Base-by-base conservation (phyloP, 2,329 filamentous ascomycete genomes). In the Apiospora malaysiana region DNA sequence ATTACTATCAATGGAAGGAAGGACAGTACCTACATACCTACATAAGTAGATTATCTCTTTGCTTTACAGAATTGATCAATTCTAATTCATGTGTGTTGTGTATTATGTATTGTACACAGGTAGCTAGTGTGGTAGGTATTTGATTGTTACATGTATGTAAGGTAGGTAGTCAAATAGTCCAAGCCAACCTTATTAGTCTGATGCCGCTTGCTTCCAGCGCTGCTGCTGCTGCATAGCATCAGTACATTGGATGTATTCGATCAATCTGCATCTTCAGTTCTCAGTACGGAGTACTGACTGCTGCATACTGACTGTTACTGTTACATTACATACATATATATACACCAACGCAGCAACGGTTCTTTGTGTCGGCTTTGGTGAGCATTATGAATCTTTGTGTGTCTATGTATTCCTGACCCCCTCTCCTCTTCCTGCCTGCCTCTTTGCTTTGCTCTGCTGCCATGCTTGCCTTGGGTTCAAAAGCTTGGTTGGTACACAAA, bases 151-250 rank as follows among this genome's bases (percentile, higher is more conserved):
- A 18, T 56, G 49, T 27, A 40, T 63, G 56, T n/a, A 12, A n/a
- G 9, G 46, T 4, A 56, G 14, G 49, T 32, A 32, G 49, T 32
- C 49, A 56, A 32, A 16, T 25, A 56, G 49, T 56, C 27, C 49
- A 56, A 56, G 49, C 49, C 49, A 63, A 63, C 56, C 56, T 63
- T 63, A 63, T 63, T 63, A 63, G 56, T 63, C 56, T 40, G 56
- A n/a, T 59, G 46, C 46, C 16, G 45, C 32, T 32, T 49, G 46
- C 21, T 49, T 21, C 21, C 12, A 18, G 18, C 14, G 32, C 8
- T 63, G 32, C 27, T 21, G 32, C 56, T 32, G 56, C 7, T 40
- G 32, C 32, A 32, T 56, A 56, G 49, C 49, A 56, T 56, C 49
- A 7, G 25, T 51, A 10, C 12, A 51, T 32, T 56, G 23, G 14